phyloP scores from a whole-genome alignment of 352 stramenopile species.

The Globisporangium perplexum region DNA sequence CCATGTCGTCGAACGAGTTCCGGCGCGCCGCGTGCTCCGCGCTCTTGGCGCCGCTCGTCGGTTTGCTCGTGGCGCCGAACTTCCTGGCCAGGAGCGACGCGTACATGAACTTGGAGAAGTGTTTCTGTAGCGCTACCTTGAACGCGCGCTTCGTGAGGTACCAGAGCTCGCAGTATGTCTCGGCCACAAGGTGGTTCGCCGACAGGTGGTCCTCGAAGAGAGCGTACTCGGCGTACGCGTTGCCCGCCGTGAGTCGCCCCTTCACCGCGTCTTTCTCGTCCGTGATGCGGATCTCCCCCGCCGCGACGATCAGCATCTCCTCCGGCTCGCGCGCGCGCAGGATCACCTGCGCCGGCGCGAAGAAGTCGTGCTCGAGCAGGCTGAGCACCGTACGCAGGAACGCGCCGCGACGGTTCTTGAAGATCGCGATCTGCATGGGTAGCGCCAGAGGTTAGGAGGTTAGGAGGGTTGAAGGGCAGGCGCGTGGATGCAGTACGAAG shows the following conservation, averaged over 20 bases:
- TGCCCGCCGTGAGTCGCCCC: constrained; percentile 24
- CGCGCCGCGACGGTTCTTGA: constrained; percentile 35
- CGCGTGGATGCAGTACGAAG: not conserved
- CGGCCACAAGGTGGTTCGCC: constrained; percentile 23
- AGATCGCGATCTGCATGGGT: constrained; percentile 27
- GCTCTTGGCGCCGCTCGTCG: not conserved
- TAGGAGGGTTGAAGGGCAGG: not conserved
- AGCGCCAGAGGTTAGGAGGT: not conserved
- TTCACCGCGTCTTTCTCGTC: constrained; percentile 8
- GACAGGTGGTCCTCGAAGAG: constrained; percentile 39
- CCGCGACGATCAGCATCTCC: constrained; percentile 48
- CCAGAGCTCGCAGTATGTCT: constrained; percentile 48
- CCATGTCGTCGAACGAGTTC: constrained; percentile 36
- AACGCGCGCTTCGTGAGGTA: constrained; percentile 29
- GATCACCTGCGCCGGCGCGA: constrained; percentile 32
- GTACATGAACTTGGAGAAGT: constrained; percentile 54
- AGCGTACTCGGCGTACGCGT: constrained; percentile 39
- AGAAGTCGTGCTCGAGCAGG: constrained; percentile 39
- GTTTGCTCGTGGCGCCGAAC: constrained; percentile 7
- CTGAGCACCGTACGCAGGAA: constrained; percentile 48
- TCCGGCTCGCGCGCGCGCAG: constrained; percentile 25
- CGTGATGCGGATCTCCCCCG: constrained; percentile 35
- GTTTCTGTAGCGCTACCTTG: constrained; percentile 36
- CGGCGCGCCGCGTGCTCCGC: constrained; percentile 1
- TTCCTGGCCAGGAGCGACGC: constrained; percentile 33